Evolutionary conservation across 2,329 filamentous ascomycete species (phyloP), one percentile per base, ranked within the genome.

Genomic region (Claviceps sp.): DNA sequence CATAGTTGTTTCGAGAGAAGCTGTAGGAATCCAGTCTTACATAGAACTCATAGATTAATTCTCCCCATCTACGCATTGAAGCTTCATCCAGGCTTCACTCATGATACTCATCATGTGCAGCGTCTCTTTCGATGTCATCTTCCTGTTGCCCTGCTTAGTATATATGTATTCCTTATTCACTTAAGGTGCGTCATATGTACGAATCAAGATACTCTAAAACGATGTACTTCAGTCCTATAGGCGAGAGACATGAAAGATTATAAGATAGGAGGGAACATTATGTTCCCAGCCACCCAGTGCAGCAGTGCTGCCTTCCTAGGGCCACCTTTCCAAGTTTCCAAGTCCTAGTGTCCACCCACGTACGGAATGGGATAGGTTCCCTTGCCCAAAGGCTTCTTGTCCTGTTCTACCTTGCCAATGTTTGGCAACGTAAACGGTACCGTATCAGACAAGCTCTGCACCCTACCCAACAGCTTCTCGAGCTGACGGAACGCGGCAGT

Each of bases 391-490:
- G 58, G 50, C 37, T 43, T 45, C 43, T 48, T n/a, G 13, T 47
- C 36, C 53, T 62, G 61, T 13, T 47, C 40, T 9, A 57, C 36
- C 20, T 57, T 57, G 17, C 51, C 40, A 23, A 61, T 23, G 45
- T 55, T 29, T 0, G 60, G 59, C 22, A 60, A 39, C 3, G 56
- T 61, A 50, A 77, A 75, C 0, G 70, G 60, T 14, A 50, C 61
- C 1, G 62, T 69, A 13, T 66, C 66, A 11, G 61, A 68, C 57
- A 87, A 60, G 54, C 71, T 78, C 5, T 77, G 68, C 9, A 89
- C 79, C 40, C 85, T 71, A 0, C 87, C 87, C 1, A 94, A 71
- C 58, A 93, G 64, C 59, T 85, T 84, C 71, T 93, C 86, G 20
- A 93, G 63, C 53, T 87, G 82, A 37, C 86, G 71, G 62, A 86